Evolutionary conservation across 495 filamentous ascomycete species (phyloP), one percentile per base, ranked within the genome.

Genomic region (Tetracladium marchalianum): DNA sequence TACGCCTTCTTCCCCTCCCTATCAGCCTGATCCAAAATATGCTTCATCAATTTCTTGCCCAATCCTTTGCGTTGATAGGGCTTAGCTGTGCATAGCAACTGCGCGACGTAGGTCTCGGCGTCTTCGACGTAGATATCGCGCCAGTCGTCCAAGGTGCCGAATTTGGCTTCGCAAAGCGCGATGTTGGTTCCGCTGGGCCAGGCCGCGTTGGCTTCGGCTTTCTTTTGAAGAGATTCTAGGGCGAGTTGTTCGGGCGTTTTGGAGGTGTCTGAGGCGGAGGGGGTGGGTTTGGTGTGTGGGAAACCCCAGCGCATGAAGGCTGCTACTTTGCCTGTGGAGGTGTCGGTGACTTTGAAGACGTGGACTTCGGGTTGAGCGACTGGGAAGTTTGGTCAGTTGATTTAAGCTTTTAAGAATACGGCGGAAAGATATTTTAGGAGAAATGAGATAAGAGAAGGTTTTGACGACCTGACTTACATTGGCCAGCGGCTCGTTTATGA

Each of bases 131-230:
- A 47, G 22, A 50, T 51, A 32, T 49, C 34, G 16, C 15, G 33
- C 42, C 40, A 17, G 5, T 22, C 15, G 0, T 15, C 44, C 27
- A 52, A 18, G 11, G 9, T 22, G 8, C 48, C 51, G 35, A 60
- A 60, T 18, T 51, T 53, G 12, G 15, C 43, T 11, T 54, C 40
- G 35, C 44, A 47, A n/a, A 49, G 15, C 32, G 43, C 51, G 4
- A 51, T 11, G 41, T 60, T 60, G 11, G 51, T 44, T 1, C 57
- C 57, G 7, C 33, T 8, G 2, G 57, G 57, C 52, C 53, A 59
- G 12, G 12, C 12, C 3, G 12, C 35, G 12, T 36, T 10, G 35
- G 35, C 2, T n/a, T 36, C 35, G 2, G 3, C 3, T 27, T 27
- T 27, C 7, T 27, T 27, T 27, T 3, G 22, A 27, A 7, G 22